Percentiles rank a stretch among this genome's conserved stretches.
Conservation (phyloP, 345 rosid species). For the Eucalyptus sp. region DNA sequence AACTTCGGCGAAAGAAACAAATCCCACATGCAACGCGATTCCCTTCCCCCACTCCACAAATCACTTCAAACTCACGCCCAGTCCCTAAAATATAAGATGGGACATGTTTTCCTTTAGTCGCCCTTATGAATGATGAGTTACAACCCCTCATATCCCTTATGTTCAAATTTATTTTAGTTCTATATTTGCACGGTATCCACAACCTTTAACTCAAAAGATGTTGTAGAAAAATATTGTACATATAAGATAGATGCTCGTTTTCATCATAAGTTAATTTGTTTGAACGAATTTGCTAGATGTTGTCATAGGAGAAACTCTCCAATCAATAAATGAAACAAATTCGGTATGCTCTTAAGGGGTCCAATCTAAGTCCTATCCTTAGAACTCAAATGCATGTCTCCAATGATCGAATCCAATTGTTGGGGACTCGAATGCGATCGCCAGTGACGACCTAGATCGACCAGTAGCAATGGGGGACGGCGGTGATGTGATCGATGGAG, state of each 20-base stretch:
- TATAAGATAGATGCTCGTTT: background rate
- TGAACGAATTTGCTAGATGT: background rate
- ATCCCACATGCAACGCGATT: background rate
- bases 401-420: background rate
- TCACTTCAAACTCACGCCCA: background rate
- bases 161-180: background rate
- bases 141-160: fast-evolving
- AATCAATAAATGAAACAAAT: fast-evolving
- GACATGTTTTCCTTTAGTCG: background rate
- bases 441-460: background rate
- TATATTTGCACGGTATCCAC: fast-evolving
- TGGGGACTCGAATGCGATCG: background rate
- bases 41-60: background rate
- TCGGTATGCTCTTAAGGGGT: background rate
- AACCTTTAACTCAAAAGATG: background rate
- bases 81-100: background rate
- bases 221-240: background rate
- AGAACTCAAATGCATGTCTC: background rate
- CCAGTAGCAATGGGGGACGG: fast-evolving
- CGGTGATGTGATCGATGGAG: background rate
- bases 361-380: background rate
- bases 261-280: background rate
- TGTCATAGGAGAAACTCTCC: background rate
- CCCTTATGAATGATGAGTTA: background rate
- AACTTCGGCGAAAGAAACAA: background rate